A percentile compares a stretch with the other conserved stretches of the same genome.
phyloP scores from a whole-genome alignment of 352 stramenopile genomes.

The Globisporangium sylvaticum region DNA sequence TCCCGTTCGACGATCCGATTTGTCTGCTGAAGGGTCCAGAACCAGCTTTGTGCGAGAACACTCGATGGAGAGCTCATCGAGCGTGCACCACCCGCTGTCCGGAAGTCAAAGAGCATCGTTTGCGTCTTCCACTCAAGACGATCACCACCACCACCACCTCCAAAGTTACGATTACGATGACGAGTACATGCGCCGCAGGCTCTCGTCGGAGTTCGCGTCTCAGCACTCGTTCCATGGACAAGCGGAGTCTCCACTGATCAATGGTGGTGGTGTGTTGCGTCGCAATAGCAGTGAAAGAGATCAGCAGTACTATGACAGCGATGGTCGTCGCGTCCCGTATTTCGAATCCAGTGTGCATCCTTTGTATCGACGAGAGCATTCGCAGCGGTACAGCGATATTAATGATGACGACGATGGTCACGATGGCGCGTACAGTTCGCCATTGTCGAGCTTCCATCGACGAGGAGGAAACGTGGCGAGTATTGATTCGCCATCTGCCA shows the following conservation, averaged over 20 bases:
- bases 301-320: constrained; percentile 4
- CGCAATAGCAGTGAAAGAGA: not conserved
- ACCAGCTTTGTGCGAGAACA: constrained; percentile 8
- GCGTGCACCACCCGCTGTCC: not conserved
- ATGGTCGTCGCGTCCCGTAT: not conserved
- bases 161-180: constrained; percentile 5
- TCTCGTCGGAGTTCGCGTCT: constrained; percentile 7
- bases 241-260: not conserved
- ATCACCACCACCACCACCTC: not conserved
- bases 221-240: constrained; percentile 2
- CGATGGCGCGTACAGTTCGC: not conserved
- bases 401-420: not conserved
- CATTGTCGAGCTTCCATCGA: constrained; percentile 2
- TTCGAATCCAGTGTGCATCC: not conserved
- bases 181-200: not conserved
- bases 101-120: constrained; percentile 6
- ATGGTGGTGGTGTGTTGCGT: not conserved
- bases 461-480: not conserved
- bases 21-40: constrained; percentile 3
- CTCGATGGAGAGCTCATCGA: constrained; percentile 7
- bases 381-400: constrained; percentile 5
- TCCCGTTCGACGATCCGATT: constrained; percentile 8
- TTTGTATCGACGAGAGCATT: not conserved
- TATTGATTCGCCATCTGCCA: not conserved
- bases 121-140: constrained; percentile 10